Evolutionary conservation across 2,329 filamentous ascomycete genomes (phyloP).

Genomic region (Colletotrichum viniferum): DNA sequence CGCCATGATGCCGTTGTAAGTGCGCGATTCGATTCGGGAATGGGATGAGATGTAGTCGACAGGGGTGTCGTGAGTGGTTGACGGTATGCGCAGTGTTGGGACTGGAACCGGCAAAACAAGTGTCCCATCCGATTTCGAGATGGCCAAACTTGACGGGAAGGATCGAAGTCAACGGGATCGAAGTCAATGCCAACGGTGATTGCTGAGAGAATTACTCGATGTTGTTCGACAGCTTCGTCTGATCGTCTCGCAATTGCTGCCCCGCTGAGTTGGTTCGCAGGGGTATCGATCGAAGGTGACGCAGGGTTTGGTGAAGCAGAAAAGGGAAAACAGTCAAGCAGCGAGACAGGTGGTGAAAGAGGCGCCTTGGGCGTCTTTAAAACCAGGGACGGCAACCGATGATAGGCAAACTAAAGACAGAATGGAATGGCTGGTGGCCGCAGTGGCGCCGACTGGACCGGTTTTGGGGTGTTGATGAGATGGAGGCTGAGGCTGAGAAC

Average conservation of each 20-base stretch:
- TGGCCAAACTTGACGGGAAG: background rate
- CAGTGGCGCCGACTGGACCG: background rate
- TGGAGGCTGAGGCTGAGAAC: background rate
- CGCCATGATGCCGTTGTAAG: background rate
- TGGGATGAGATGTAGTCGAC: background rate
- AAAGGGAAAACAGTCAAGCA: background rate
- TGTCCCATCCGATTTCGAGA: background rate
- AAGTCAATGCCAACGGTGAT: background rate
- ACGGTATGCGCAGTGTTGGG: background rate
- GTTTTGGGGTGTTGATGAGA: background rate
- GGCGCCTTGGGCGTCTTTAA: background rate
- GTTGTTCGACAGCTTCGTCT: background rate
- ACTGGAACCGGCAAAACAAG: background rate
- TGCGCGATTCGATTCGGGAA: background rate
- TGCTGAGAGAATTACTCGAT: background rate
- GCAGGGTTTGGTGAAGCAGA: background rate
- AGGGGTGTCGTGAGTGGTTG: background rate
- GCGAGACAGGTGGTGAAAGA: background rate
- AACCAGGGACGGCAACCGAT: background rate
- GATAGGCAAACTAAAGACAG: background rate
- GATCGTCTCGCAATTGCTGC: fast-evolving
- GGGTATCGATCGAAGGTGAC: background rate
- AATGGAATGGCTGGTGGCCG: conserved; percentile 1
- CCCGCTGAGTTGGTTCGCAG: background rate
- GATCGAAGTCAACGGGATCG: background rate